Evolutionary conservation across 164 flowering plant genomes (phyloP), one percentile per base, ranked within the genome.

Genomic region (Buxus sempervirens): DNA sequence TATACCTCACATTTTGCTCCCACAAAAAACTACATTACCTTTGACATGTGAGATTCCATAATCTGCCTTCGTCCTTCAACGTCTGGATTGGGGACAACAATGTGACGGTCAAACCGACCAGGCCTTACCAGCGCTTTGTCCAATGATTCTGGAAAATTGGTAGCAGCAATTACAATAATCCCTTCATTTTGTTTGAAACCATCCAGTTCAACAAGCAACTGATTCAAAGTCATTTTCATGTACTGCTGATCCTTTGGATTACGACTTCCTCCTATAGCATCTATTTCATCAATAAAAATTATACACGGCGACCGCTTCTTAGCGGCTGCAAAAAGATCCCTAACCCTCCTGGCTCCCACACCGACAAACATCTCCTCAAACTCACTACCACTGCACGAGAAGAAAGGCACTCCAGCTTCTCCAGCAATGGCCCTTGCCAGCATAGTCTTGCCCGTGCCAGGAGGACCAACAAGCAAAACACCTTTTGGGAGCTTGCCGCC

Each of bases 341-440:
- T 83, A 48, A 93, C 93, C 71, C 98, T 82, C 58, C 97, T 78
- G 14, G 98, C 98, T 70, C 98, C 99, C 71, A 96, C 98, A 68
- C 99, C 99, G 72, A 96, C 97, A 91, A 90, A 96, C 97, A 96
- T 93, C 78, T 96, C 99, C 78, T 96, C 99, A 81, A 96, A 96
- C 72, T 96, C 99, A 80, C 98, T 93, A 54, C 98, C 98, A 72
- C 97, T 90, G 88, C 97, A 88, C 3, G 96, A 90, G 76, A 93
- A 93, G 81, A 93, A 93, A 51, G 98, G 99, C 36, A 96, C 98
- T 23, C 93, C 97, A 70, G 99, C 99, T 80, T 96, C 99, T 62
- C 99, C 98, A 15, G 99, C 99, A 80, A 96, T 96, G 63, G 99
- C 99, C 79, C 98, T 89, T 63, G 99, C 98, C 66, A 93, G 72